These are phyloP conservation scores for Phaseolus lunatus DNA, from an alignment of 306 rosid species.

Conservation along the genomic window DNA sequence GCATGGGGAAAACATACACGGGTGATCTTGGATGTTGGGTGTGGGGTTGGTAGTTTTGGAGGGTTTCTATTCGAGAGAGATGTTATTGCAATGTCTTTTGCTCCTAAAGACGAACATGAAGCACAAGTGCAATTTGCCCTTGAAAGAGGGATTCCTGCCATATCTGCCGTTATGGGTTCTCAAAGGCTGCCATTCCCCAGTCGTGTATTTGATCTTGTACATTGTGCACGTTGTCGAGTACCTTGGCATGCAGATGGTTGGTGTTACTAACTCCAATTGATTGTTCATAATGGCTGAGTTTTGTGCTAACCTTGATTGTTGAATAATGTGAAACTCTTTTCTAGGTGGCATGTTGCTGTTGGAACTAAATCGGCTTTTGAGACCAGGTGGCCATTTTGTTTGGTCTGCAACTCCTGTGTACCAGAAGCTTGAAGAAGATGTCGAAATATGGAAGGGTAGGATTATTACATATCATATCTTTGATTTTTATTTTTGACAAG, in stretches of 20 bases:
- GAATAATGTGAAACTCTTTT: constrained; percentile 35
- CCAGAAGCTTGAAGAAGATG: constrained; percentile 81
- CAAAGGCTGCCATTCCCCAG: constrained; percentile 86
- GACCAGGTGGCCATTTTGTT: constrained; percentile 85
- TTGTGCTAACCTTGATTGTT: constrained; percentile 1
- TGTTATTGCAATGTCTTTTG: constrained; percentile 87
- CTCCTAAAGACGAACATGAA: constrained; percentile 97
- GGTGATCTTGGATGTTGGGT: constrained; percentile 89
- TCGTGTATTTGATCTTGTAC: constrained; percentile 74
- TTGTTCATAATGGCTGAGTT: constrained; percentile 1
- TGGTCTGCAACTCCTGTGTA: constrained; percentile 98
- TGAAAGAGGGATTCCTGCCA: constrained; percentile 93
- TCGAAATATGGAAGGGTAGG: constrained; percentile 81
- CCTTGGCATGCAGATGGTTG: constrained; percentile 92
- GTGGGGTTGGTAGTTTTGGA: constrained; percentile 96
- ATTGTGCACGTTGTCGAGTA: constrained; percentile 92
- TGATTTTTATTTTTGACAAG: constrained; percentile 5
- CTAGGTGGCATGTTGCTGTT: constrained; percentile 82
- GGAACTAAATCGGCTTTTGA: constrained; percentile 80
- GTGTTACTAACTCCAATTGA: constrained; percentile 7
- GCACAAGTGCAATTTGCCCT: constrained; percentile 96
- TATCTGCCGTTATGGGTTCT: constrained; percentile 97
- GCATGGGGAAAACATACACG: constrained; percentile 82
- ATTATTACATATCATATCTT: not conserved
- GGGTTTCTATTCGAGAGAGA: constrained; percentile 89